phyloP scores from a whole-genome alignment of 2,329 filamentous ascomycete species.

The Diaporthe batatas region DNA sequence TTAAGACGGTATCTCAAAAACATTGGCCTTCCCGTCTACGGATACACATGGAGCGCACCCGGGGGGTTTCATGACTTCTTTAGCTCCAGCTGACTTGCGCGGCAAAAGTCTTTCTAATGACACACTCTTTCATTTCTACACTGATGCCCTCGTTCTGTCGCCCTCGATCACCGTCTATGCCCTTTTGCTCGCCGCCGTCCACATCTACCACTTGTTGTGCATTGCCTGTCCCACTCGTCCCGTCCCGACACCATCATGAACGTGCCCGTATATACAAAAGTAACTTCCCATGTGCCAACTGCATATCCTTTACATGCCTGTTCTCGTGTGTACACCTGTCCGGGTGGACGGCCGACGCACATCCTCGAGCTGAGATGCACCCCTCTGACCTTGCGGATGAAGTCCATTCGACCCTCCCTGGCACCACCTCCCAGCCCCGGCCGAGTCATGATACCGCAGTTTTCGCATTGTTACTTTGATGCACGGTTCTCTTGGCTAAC shows the following conservation, averaged over 20 bases:
- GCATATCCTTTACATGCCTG: not conserved
- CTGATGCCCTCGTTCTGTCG: constrained; percentile 28
- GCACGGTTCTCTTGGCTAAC: constrained; percentile 29
- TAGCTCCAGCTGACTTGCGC: constrained; percentile 37
- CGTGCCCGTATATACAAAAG: constrained; percentile 18
- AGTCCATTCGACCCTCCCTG: constrained; percentile 16
- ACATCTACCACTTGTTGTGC: constrained; percentile 12
- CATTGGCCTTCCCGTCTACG: constrained; percentile 15
- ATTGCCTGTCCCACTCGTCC: constrained; percentile 21
- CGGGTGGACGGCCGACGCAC: not conserved
- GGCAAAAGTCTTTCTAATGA: constrained; percentile 41
- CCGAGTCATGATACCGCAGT: constrained; percentile 26
- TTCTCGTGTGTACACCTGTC: not conserved
- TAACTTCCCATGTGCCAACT: constrained; percentile 14
- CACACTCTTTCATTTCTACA: constrained; percentile 41
- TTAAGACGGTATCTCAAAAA: constrained; percentile 38
- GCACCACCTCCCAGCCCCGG: constrained; percentile 5
- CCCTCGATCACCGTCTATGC: constrained; percentile 29
- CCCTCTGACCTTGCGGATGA: constrained; percentile 23
- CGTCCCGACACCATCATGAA: constrained; percentile 1
- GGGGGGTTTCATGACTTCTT: constrained; percentile 31
- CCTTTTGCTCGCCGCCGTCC: constrained; percentile 9
- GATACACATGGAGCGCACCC: constrained; percentile 31
- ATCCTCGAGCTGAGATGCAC: constrained; percentile 27
- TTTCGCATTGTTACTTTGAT: constrained; percentile 30